phyloP scores from a whole-genome alignment of 768 basidiomycete genomes.

The Amanita molliuscula region DNA sequence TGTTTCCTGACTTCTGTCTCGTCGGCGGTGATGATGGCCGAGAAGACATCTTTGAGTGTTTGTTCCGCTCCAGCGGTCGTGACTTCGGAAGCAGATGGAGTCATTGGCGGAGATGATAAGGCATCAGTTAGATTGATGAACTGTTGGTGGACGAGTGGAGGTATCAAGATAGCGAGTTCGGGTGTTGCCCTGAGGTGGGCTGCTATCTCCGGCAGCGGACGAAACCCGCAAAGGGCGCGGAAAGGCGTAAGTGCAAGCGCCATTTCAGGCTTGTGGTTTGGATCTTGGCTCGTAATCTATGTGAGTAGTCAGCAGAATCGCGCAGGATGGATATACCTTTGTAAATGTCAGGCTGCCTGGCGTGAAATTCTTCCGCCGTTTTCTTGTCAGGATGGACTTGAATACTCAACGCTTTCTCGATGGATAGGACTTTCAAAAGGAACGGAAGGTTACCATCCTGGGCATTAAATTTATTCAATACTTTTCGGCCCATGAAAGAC shows the following conservation, averaged over 20 bases:
- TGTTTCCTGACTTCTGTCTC: conserved; percentile 37
- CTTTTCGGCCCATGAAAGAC: conserved; percentile 51
- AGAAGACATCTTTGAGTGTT: conserved; percentile 68
- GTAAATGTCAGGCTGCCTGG: conserved; percentile 71
- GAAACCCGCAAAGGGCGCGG: conserved; percentile 86
- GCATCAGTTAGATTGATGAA: conserved; percentile 37
- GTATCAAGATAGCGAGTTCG: conserved; percentile 69
- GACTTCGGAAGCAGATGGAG: conserved; percentile 19
- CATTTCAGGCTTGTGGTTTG: conserved; percentile 99
- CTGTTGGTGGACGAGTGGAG: conserved; percentile 34
- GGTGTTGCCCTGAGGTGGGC: conserved; percentile 55
- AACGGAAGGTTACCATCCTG: conserved; percentile 71
- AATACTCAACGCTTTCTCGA: conserved; percentile 82
- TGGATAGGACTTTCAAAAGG: conserved; percentile 86
- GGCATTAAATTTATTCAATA: conserved; percentile 46
- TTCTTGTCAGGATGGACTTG: conserved; percentile 88
- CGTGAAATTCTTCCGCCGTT: conserved; percentile 63
- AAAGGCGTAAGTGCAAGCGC: conserved; percentile 93
- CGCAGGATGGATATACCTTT: conserved; percentile 49
- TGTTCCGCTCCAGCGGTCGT: conserved; percentile 38
- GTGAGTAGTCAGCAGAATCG: background rate
- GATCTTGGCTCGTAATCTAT: conserved; percentile 37
- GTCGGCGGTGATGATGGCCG: conserved; percentile 77
- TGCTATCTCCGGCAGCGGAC: conserved; percentile 67
- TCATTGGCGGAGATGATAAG: background rate